Percentiles rank a stretch among this genome's conserved stretches.
These are phyloP conservation scores for Suillus plorans DNA, from an alignment of 768 basidiomycete genomes.

Conservation along the genomic window DNA sequence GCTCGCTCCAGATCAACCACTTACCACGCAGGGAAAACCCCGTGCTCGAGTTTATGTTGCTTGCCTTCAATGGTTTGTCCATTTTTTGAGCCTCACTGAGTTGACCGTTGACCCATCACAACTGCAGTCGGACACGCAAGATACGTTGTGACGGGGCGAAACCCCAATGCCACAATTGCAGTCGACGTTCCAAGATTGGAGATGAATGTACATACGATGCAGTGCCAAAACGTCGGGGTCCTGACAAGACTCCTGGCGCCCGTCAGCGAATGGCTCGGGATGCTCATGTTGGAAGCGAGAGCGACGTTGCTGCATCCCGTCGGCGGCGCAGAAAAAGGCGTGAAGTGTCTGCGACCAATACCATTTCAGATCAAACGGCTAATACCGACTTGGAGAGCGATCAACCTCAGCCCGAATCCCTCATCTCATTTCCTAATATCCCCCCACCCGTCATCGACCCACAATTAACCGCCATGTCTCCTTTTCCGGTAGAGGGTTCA, in stretches of 20 bases:
- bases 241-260: conserved; percentile 78
- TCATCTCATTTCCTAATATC: conserved; percentile 8
- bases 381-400: conserved; percentile 3
- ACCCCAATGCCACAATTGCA: conserved; percentile 74
- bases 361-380: conserved; percentile 6
- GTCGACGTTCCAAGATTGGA: conserved; percentile 44
- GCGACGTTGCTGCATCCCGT: conserved; percentile 23
- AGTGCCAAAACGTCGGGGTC: conserved; percentile 75
- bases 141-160: conserved; percentile 83
- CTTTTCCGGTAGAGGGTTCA: conserved; percentile 14
- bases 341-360: conserved; percentile 7
- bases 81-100: not conserved
- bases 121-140: conserved; percentile 66
- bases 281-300: conserved; percentile 33
- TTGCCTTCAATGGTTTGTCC: conserved; percentile 69
- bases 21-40: conserved; percentile 78
- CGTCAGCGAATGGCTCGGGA: conserved; percentile 61
- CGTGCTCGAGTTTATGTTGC: conserved; percentile 77
- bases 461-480: conserved; percentile 20
- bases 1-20: conserved; percentile 73
- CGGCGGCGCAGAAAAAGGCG: conserved; percentile 22
- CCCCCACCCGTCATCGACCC: conserved; percentile 25
- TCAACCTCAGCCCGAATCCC: not conserved
- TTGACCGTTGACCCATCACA: conserved; percentile 13
- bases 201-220: conserved; percentile 66